Percentiles rank a stretch among this genome's conserved stretches.
These are phyloP conservation scores for Begonia loranthoides DNA, from an alignment of 306 rosid species.

Conservation along the genomic window DNA sequence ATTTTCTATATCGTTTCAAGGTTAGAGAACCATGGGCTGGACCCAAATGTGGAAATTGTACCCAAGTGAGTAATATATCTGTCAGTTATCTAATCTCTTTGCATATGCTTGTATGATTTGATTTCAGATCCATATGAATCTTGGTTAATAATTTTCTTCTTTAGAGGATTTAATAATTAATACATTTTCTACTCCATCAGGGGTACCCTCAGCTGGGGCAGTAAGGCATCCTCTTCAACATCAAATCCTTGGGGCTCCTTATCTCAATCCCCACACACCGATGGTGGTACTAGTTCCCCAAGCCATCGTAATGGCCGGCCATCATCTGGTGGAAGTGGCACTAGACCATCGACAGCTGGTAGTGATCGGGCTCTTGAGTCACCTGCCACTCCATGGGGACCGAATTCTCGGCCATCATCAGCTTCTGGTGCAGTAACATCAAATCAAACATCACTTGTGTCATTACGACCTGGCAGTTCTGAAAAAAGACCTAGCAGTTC, in stretches of 20 bases:
- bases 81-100: conserved; percentile 1
- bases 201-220: conserved; percentile 97
- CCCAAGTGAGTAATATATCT: conserved; percentile 60
- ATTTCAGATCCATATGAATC: conserved; percentile 1
- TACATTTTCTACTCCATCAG: conserved; percentile 16
- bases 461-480: conserved; percentile 93
- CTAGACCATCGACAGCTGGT: conserved; percentile 86
- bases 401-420: conserved; percentile 89
- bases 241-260: conserved; percentile 85
- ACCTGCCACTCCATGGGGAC: conserved; percentile 49
- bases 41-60: conserved; percentile 91
- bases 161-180: background rate
- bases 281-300: conserved; percentile 68
- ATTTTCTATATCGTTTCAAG: conserved; percentile 32
- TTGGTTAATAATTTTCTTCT: background rate
- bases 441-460: conserved; percentile 47
- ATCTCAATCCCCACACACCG: conserved; percentile 68
- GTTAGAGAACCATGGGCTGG: conserved; percentile 89
- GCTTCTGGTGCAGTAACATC: conserved; percentile 74
- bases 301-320: conserved; percentile 68
- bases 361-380: conserved; percentile 73
- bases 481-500: conserved; percentile 96
- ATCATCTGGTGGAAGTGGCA: conserved; percentile 90
- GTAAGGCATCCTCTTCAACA: conserved; percentile 66
- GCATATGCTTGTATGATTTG: background rate